Conservation (phyloP, 2,329 filamentous ascomycete species). For the Daldinia sp. region DNA sequence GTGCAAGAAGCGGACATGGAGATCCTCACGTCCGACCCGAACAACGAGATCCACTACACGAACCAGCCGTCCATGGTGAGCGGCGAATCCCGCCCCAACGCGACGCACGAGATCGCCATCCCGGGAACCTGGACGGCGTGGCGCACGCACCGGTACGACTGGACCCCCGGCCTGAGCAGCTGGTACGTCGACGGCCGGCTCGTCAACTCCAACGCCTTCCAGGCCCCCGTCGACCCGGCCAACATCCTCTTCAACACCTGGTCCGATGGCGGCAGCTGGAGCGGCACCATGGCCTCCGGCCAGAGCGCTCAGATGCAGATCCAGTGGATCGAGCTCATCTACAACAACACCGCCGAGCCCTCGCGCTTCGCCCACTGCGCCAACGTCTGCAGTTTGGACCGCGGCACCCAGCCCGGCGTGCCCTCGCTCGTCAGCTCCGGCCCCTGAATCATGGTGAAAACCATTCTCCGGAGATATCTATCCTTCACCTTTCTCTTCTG, state of each 20-base stretch:
- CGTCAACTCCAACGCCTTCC: constrained; percentile 64
- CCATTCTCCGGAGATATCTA: not conserved
- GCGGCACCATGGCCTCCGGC: constrained; percentile 66
- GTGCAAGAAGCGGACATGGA: constrained; percentile 69
- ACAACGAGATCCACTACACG: constrained; percentile 65
- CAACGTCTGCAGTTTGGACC: constrained; percentile 52
- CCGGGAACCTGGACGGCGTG: constrained; percentile 63
- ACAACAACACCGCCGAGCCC: constrained; percentile 57
- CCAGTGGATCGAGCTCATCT: constrained; percentile 73
- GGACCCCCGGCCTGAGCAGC: constrained; percentile 64
- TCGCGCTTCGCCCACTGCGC: constrained; percentile 39
- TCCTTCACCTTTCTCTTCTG: not conserved
- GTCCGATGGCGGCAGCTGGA: constrained; percentile 71
- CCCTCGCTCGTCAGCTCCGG: constrained; percentile 43
- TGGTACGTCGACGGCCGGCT: constrained; percentile 68
- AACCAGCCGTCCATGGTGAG: constrained; percentile 66
- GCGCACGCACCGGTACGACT: constrained; percentile 71
- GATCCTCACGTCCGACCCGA: constrained; percentile 61
- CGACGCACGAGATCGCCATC: constrained; percentile 27
- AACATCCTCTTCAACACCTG: constrained; percentile 70
- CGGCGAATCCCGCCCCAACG: constrained; percentile 24
- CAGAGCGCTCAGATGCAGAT: constrained; percentile 68
- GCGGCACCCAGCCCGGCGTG: constrained; percentile 16
- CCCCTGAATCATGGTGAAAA: not conserved
- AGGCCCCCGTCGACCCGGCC: constrained; percentile 64